Evolutionary conservation across 2,329 filamentous ascomycete genomes (phyloP), one percentile per base, ranked within the genome.

Genomic region (Curvularia spicifera): DNA sequence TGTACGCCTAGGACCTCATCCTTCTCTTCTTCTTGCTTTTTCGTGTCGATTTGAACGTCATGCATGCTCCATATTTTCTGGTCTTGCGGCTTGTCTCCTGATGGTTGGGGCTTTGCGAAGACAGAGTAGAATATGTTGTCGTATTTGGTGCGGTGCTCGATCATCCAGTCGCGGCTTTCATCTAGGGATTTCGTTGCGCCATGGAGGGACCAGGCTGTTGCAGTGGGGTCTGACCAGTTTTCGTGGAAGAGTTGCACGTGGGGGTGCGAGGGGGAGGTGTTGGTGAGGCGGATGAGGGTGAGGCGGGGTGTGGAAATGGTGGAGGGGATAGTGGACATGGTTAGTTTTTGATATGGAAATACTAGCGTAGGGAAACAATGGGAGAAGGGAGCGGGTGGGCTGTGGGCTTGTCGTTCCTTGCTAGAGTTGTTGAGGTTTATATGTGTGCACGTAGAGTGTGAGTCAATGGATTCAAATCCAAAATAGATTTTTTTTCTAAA

Each of bases 201-300:
- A 47, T 66, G 71, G 4, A 72, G 47, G 50, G 67, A 71, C 71
- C 71, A 73, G 18, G 57, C 44, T 44, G 71, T 75, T 29, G 60
- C 60, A 1, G 51, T 56, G 6, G 59, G 56, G 20, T 73, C 60
- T 9, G 47, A 57, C 70, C 71, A 72, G 33, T 65, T 56, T 31
- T 68, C 59, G 39, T 75, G 71, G 56, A 73, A 73, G 66, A 67
- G 70, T 44, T 63, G 58, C 13, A 72, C 46, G 48, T 73, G 71
- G 10, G 35, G 18, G 13, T 66, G 58, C 2, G 68, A 67, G 8
- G 51, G 57, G 3, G 31, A 31, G 8, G 62, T 67, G 46, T 70
- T 57, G 24, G 64, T 68, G 10, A 74, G 59, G 7, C 57, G 67
- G 37, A 69, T 59, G 5, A 75, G 64, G n/a, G 51, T 60, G 10